Evolutionary conservation across 805 yeast genomes (phyloP), one percentile per base, ranked within the genome.

Genomic region (Candida pseudofarinosa): DNA sequence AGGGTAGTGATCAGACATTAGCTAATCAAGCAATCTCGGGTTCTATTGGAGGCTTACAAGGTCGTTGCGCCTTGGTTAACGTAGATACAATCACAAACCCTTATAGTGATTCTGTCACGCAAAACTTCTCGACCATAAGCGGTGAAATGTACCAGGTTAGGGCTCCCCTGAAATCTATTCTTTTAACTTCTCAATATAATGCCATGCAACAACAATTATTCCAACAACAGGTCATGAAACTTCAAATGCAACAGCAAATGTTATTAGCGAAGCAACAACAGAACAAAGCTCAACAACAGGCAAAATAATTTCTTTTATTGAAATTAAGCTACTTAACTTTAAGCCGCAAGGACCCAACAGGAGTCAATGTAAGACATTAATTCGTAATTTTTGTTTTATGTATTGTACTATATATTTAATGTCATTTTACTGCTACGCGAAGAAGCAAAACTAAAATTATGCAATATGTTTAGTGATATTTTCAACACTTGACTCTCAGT

Each of bases 41-140:
- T 1, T 66, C 73, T 13, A 79, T 81, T 33, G 95, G 95, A 12
- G 86, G 89, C 3, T 65, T 85, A 39, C 85, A 82, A 57, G 90
- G 93, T n/a, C 74, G 93, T 42, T 80, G 89, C 37, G 85, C 88
- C 1, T 77, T 83, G 38, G 77, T 86, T 43, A 85, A 85, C 58
- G 78, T 87, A 12, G 93, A 70, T 42, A 48, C 60, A n/a, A 42
- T 49, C 14, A 47, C 57, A 3, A 38, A 51, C 23, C 50, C 51
- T 23, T 51, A 51, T 28, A 33, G 51, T 28, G 62, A 58, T 40
- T 52, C 63, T 4, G 48, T 54, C 4, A 66, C 73, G 0, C 74
- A 70, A 45, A 46, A 61, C 32, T 57, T 82, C 47, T 77, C 79
- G 33, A 76, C 89, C 1, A 77, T 79, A 33, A 80, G 85, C n/a